A percentile compares a stretch with the other conserved stretches of the same genome.
phyloP scores from a whole-genome alignment of 768 basidiomycete species.

The Suillus tomentosus region DNA sequence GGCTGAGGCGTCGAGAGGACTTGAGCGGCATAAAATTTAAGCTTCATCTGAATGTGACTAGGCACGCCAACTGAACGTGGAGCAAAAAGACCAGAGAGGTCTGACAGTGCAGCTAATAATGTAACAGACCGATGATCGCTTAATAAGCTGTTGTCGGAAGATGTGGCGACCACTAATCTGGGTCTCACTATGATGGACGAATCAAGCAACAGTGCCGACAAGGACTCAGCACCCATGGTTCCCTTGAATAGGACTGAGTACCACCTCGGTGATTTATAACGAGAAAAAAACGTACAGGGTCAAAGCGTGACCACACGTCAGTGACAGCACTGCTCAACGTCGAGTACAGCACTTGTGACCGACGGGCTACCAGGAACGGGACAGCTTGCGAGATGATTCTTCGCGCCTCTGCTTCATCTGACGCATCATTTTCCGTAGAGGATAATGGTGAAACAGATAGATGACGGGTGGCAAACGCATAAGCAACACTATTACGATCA shows the following conservation, averaged over 20 bases:
- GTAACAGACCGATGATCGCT: conserved; percentile 19
- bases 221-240: conserved; percentile 39
- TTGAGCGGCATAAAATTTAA: conserved; percentile 71
- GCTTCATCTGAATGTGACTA: conserved; percentile 56
- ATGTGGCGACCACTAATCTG: conserved; percentile 26
- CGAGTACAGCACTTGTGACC: conserved; percentile 54
- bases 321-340: conserved; percentile 55
- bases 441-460: conserved; percentile 62
- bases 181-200: conserved; percentile 54
- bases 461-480: conserved; percentile 65
- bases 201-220: conserved; percentile 60
- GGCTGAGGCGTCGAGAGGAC: conserved; percentile 49
- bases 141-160: conserved; percentile 3
- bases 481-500: conserved; percentile 54
- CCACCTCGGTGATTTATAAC: neutral
- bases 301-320: conserved; percentile 67
- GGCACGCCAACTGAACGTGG: conserved; percentile 24
- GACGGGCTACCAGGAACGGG: conserved; percentile 66
- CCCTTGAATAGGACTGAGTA: conserved; percentile 31
- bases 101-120: conserved; percentile 30
- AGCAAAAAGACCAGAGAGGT: conserved; percentile 26
- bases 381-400: conserved; percentile 51
- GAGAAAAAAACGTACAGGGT: conserved; percentile 30
- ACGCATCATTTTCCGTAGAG: conserved; percentile 36
- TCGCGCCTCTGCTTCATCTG: conserved; percentile 50